Evolutionary conservation across 192 early-diverging fungal genomes (phyloP), one percentile per base, ranked within the genome.

Genomic region (Physocladia obscura): DNA sequence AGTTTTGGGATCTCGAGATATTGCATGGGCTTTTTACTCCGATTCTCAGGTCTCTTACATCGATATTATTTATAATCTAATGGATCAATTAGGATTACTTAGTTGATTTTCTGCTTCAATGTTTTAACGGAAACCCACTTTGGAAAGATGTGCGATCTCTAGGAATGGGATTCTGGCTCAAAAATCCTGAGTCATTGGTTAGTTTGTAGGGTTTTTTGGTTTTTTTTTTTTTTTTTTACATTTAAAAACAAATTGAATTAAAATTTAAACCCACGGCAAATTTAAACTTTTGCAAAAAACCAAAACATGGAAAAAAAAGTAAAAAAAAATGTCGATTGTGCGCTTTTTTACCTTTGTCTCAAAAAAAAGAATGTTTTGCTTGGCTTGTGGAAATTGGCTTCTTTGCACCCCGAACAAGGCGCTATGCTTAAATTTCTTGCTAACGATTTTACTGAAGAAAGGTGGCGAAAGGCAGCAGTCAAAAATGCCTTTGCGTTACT

Each of bases 401-500:
- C 81, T 54, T 65, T 77, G 2, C 93, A 98, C 69, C 88, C 91
- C 3, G 95, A 99, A 61, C 91, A 93, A 71, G 78, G 74, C 47
- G 86, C 87, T 29, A 98, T 97, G 95, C 49, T 93, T n/a, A 83
- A 85, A 36, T 98, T 99, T 74, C 76, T 99, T 49, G 81, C 87
- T 4, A 92, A 98, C 78, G 92, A 98, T 77, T 99, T 99, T 84
- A 81, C 86, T 17, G 86, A 92, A 56, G 82, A 89, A 2, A 78
- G 92, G 40, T 99, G 97, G 97, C 88, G 85, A 67, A 94, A 88
- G 17, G 94, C 96, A 0, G 97, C 97, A 1, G 77, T 89, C n/a
- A 99, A 99, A 73, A 99, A 99, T 70, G 97, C 97, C 2, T 99
- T 92, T 79, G 97, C 91, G n/a, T 73, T 99, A 37, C 76, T 99